Base-by-base conservation (phyloP, 2,329 filamentous ascomycete genomes). In the Macrophomina phaseolina region DNA sequence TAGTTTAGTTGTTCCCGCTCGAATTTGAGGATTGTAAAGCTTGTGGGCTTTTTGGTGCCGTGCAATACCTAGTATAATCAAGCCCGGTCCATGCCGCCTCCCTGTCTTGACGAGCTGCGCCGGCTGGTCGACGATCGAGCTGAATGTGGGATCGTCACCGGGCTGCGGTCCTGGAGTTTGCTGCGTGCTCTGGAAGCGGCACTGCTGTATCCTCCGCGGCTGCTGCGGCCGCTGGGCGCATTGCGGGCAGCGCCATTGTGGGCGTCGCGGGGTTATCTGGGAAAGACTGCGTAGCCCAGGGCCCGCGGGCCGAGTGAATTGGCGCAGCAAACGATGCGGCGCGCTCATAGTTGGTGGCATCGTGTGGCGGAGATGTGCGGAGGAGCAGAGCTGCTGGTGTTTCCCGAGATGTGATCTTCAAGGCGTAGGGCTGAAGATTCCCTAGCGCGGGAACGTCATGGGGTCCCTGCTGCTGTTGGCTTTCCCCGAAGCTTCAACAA, bases 41-140 rank as follows among this genome's bases (percentile, higher is more conserved):
- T 23, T 9, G 51, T 51, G 53, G 64, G 34, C 5, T 5, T 38
- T 38, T 38, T 38, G 16, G n/a, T 40, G 12, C 32, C 16, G 52
- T n/a, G 52, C 14, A 55, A 46, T 79, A 91, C 89, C 88, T 11
- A 97, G 86, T 68, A 97, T 84, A 42, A 95, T 88, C 9, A 97
- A 84, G 0, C 93, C 93, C 0, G 90, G 89, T 0, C 92, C 92
- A 82, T 97, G 93, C 23, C 45, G 23, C 72, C 87, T 86, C 60
- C 91, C 89, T 0, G 88, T 83, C 53, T 93, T 91, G 45, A 98
- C 90, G 40, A 97, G 87, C 71, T 87, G 86, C 0, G 94, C 88
- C 1, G 94, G 93, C 68, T 91, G 90, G 81, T 99, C 94, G 70
- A 97, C 87, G 70, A 97, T 89, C 7, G 93, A 97, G 68, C 88